Evolutionary conservation across 2,329 filamentous ascomycete genomes (phyloP).

Genomic region (Sporothrix sp.): DNA sequence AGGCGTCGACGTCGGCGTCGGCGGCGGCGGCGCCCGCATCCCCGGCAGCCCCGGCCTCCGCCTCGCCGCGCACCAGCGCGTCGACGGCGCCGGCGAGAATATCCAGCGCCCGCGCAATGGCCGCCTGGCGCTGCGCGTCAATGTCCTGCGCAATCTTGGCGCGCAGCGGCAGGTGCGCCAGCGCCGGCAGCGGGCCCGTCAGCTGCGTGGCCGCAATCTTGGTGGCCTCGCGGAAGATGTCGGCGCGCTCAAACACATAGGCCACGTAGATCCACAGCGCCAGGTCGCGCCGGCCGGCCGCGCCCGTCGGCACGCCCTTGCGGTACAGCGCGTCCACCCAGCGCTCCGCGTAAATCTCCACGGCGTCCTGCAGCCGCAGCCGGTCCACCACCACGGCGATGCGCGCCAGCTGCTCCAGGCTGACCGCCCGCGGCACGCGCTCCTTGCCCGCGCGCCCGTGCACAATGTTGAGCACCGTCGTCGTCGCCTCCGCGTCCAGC

Average conservation of each 20-base stretch:
- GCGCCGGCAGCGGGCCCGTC: slow-evolving; percentile 19
- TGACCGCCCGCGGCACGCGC: slow-evolving; percentile 30
- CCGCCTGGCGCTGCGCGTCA: slow-evolving; percentile 22
- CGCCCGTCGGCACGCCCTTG: slow-evolving; percentile 14
- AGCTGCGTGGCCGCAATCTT: slow-evolving; percentile 20
- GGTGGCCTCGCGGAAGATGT: slow-evolving; percentile 23
- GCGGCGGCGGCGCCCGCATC: slow-evolving; percentile 16
- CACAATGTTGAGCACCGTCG: slow-evolving; percentile 35
- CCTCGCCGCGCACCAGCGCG: slow-evolving; percentile 13
- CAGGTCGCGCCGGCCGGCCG: slow-evolving; percentile 17
- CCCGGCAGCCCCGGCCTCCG: neutral
- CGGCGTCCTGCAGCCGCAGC: slow-evolving; percentile 32
- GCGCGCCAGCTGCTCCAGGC: slow-evolving; percentile 33
- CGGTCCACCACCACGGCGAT: slow-evolving; percentile 35
- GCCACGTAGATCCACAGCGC: slow-evolving; percentile 25
- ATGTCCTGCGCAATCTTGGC: slow-evolving; percentile 24
- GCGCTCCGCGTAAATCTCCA: slow-evolving; percentile 31
- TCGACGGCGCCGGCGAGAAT: slow-evolving; percentile 20
- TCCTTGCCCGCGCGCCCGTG: slow-evolving; percentile 31
- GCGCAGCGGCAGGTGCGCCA: slow-evolving; percentile 22
- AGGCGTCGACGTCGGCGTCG: slow-evolving; percentile 21
- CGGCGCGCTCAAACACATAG: slow-evolving; percentile 23
- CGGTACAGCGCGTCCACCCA: slow-evolving; percentile 28
- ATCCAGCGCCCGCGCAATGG: slow-evolving; percentile 19
- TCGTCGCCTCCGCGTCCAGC: slow-evolving; percentile 29